These are phyloP conservation scores for Hemisphaericaspora xylofermentans DNA, from an alignment of 1,139 yeast species.

Conservation along the genomic window DNA sequence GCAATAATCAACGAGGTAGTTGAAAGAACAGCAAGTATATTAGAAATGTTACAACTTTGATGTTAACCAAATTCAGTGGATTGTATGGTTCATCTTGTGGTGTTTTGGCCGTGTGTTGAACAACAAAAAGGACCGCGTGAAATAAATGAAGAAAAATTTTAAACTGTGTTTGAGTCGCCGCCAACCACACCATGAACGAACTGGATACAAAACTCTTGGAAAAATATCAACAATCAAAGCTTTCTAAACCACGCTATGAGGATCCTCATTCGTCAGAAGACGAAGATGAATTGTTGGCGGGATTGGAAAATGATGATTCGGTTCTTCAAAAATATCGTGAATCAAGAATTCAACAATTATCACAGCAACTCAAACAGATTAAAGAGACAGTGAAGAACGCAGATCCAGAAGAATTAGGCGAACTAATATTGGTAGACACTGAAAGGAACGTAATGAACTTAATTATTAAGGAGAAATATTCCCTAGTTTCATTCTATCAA, in stretches of 20 bases:
- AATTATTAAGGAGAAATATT: conserved; percentile 42
- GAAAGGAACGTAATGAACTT: conserved; percentile 59
- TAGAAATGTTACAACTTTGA: conserved; percentile 1
- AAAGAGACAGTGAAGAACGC: conserved; percentile 27
- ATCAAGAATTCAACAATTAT: conserved; percentile 47
- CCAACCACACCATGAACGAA: conserved; percentile 6
- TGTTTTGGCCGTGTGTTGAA: too few relatives aligned
- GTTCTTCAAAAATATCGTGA: conserved; percentile 45
- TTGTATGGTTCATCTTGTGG: too few relatives aligned
- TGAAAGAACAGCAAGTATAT: not conserved
- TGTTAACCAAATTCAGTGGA: too few relatives aligned
- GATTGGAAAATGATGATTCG: conserved; percentile 26
- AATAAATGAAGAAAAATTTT: too few relatives aligned
- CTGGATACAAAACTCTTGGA: conserved; percentile 16
- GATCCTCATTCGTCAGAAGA: conserved; percentile 18
- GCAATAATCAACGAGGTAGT: not conserved
- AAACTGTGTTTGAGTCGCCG: too few relatives aligned
- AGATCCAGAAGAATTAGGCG: conserved; percentile 8
- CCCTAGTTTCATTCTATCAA: conserved; percentile 66
- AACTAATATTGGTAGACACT: conserved; percentile 44
- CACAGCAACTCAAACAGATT: conserved; percentile 43
- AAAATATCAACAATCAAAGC: conserved; percentile 32
- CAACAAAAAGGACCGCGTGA: conserved; percentile 2
- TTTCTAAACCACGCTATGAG: conserved; percentile 41
- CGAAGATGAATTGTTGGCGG: conserved; percentile 34